Evolutionary conservation across 345 rosid species (phyloP), one percentile per base, ranked within the genome.

Genomic region (Gossypioides kirkii): DNA sequence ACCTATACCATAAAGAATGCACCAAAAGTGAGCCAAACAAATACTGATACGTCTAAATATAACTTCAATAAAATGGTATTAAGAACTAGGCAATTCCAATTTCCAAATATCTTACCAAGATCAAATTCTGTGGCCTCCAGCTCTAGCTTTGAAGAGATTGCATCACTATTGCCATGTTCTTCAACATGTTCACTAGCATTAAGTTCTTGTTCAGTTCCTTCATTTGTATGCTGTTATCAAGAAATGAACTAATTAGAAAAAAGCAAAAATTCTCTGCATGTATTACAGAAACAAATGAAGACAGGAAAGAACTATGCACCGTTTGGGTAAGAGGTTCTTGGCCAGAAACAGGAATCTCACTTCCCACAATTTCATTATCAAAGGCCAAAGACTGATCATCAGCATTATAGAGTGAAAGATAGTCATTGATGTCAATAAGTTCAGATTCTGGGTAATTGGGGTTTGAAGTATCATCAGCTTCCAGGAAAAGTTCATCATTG

Each of bases 401-500:
- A 58, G 84, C 88, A 82, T 91, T 93, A 42, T 75, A 82, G 81
- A 88, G 87, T 61, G 80, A 86, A 61, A 95, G 88, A 71, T 86
- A 95, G 54, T 95, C 97, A 13, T 86, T 97, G 74, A 83, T 61
- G 78, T 85, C 75, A 72, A 89, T 88, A 75, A 75, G 84, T 16
- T 71, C 76, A 13, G 86, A 49, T 61, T 84, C 84, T 43, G 80
- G 78, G 77, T 82, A 88, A 49, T 64, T 22, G 10, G 79, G 69
- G 76, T 76, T 80, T 52, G 85, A 80, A 72, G 90, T 92, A 81
- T 95, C 98, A 74, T 86, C 82, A 38, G 93, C 82, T 74, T 89
- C 92, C 42, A 90, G 76, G 83, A 76, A 90, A 46, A 84, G 66
- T 18, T 79, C 91, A 74, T 91, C 91, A 52, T 67, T 80, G 13